Base-by-base conservation (phyloP, 352 stramenopile genomes). In the Globisporangium irregulare region DNA sequence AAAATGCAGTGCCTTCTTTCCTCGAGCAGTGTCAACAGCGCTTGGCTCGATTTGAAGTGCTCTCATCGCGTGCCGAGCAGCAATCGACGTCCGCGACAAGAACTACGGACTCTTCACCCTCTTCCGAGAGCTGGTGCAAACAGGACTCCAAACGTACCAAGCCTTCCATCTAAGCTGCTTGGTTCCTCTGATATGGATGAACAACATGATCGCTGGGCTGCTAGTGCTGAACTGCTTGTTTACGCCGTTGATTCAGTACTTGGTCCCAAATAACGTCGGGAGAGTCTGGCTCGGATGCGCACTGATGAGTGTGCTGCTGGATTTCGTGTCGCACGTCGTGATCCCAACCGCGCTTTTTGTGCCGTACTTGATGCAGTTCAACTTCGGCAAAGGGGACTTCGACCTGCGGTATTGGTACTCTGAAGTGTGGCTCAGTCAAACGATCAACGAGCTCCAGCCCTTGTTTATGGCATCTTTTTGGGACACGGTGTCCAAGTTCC, bases 171-270 rank as follows among this genome's bases (percentile, higher is more conserved):
- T 80, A 63, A 80, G 76, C 55, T 66, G 54, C 46, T 69, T 75
- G 22, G 36, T 80, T 0, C 68, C 76, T 46, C 61, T 60, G n/a
- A 14, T 71, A 12, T 76, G 71, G 66, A 48, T 82, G 12, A 80
- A 80, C 20, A 72, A 74, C 4, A 72, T 78, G 8, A 80, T 80
- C 60, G 73, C 77, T 0, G 9, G 34, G 20, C 63, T 80, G 9
- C 62, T 82, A 1, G 71, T 74, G 38, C 14, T 75, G 0, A 80
- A 80, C 34, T 82, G 76, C 27, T 82, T 68, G 68, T 79, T 69
- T 1, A 64, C 53, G 5, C 51, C 51, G 18, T 24, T 59, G 32
- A 20, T 54, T 9, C 25, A 32, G 4, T 68, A 15, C 29, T 12
- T 27, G 14, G 25, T 60, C 22, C 8, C 24, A 51, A 8, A 36